Conservation (phyloP, 257 asterid genomes). For the Verbascum thapsus region DNA sequence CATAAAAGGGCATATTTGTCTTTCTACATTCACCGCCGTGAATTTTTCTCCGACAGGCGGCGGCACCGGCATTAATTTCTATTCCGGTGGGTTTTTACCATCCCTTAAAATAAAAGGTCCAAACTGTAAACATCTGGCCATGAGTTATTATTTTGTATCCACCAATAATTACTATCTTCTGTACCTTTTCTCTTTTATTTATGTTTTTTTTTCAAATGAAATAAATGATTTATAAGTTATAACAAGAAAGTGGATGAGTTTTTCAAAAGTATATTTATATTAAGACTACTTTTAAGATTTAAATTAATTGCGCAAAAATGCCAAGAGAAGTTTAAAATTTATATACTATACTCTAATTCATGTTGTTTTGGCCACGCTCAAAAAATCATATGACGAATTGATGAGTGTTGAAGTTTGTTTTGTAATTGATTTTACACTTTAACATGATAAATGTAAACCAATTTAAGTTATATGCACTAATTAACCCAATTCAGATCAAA, state of each 20-base stretch:
- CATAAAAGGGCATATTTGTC: neutral
- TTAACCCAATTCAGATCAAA: too few relatives aligned
- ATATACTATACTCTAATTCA: too few relatives aligned
- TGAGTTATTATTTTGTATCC: constrained; percentile 18
- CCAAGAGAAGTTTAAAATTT: too few relatives aligned
- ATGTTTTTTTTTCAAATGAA: neutral
- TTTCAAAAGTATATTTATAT: too few relatives aligned
- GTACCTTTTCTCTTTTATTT: neutral
- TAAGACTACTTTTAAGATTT: too few relatives aligned
- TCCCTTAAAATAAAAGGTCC: neutral
- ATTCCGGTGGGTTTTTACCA: constrained; percentile 9
- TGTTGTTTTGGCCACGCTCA: too few relatives aligned
- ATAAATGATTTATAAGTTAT: constrained; percentile 5
- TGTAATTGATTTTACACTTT: too few relatives aligned
- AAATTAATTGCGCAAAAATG: too few relatives aligned
- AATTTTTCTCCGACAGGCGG: neutral
- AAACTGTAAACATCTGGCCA: constrained; percentile 4
- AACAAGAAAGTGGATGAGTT: neutral
- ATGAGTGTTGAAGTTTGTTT: too few relatives aligned
- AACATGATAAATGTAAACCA: too few relatives aligned
- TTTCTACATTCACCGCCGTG: neutral
- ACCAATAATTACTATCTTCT: neutral
- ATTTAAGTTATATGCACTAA: too few relatives aligned
- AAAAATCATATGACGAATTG: too few relatives aligned
- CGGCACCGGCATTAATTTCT: constrained; percentile 4